Base-by-base conservation (phyloP, 2,329 filamentous ascomycete species). In the Simplicillium aogashimaense region DNA sequence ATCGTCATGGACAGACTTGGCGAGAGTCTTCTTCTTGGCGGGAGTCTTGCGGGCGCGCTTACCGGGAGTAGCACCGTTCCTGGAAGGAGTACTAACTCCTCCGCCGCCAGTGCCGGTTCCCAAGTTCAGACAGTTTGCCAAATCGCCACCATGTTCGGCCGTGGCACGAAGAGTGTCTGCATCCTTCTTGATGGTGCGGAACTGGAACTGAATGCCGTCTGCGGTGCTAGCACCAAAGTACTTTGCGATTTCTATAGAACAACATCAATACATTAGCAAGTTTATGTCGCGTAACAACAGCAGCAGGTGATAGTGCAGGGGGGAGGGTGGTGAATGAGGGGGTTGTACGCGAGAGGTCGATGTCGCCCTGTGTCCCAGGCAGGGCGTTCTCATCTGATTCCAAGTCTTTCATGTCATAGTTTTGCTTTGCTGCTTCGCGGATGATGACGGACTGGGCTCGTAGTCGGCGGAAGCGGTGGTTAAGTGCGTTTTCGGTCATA, bases 171-270 rank as follows among this genome's bases (percentile, higher is more conserved):
- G 65, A 3, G 55, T 57, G 31, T 71, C 66, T 25, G 69, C 74
- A 25, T 75, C 64, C 29, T 61, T 63, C 55, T 75, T 77, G 57
- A 79, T 69, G 17, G 53, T 45, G 1, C 76, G 68, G 50, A 81
- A 78, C 50, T 79, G 75, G 52, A 75, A 81, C 47, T 70, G 67
- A n/a, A 80, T 67, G 8, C 76, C 76, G 15, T 67, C 66, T 1
- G 64, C 53, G 0, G 75, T 81, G 3, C 71, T 76, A 42, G 76
- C 73, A 18, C 75, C 76, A 46, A 76, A 80, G 55, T 72, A 70
- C 44, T 69, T 73, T 44, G 72, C 68, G 38, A 80, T 78, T 34
- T 76, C 76, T 80, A 37, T 10, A 25, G 34, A 30, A 32, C 46
- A 37, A 10, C n/a, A 14, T 42, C 35, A 36, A 20, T 37, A 40